Evolutionary conservation across 805 yeast species (phyloP).

Genomic region (Yamadazyma phyllophila): DNA sequence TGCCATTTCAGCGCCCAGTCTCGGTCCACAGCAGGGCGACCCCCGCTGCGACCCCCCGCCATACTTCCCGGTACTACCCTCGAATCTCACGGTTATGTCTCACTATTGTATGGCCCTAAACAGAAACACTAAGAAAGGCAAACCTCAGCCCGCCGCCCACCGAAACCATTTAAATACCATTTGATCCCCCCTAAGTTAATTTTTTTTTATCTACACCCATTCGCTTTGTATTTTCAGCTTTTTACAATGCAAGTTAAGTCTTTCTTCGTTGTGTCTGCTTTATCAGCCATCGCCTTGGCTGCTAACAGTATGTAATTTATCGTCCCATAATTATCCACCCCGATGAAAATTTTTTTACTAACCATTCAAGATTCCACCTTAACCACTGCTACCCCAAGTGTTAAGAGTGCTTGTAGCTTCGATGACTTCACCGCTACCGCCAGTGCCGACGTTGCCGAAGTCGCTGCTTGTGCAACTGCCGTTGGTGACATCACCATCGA

Average conservation of each 20-base stretch:
- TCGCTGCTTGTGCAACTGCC: conserved; percentile 73
- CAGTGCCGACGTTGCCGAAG: conserved; percentile 72
- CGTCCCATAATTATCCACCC: background rate
- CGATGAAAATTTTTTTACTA: conserved; percentile 2
- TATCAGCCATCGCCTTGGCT: conserved; percentile 45
- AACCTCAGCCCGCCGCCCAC: conserved; percentile 6
- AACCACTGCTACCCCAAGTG: conserved; percentile 54
- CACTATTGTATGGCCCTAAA: conserved; percentile 9
- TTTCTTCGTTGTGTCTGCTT: conserved; percentile 46
- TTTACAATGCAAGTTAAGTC: conserved; percentile 56
- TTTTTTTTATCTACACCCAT: conserved; percentile 4
- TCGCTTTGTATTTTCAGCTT: background rate
- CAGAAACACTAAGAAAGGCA: conserved; percentile 3
- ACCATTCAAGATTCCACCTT: conserved; percentile 36
- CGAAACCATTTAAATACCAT: conserved; percentile 10
- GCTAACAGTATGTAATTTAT: conserved; percentile 26
- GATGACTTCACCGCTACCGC: conserved; percentile 67
- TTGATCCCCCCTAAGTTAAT: conserved; percentile 2
- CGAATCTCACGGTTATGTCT: conserved; percentile 6
- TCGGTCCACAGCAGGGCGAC: no score
- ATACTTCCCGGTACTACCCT: conserved; percentile 4
- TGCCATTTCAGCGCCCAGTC: no score
- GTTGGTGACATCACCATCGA: conserved; percentile 74
- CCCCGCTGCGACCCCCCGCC: background rate
- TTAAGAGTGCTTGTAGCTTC: conserved; percentile 64